These are phyloP conservation scores for Amaranthus palmeri DNA, from an alignment of 148 eudicot genomes.

Conservation along the genomic window DNA sequence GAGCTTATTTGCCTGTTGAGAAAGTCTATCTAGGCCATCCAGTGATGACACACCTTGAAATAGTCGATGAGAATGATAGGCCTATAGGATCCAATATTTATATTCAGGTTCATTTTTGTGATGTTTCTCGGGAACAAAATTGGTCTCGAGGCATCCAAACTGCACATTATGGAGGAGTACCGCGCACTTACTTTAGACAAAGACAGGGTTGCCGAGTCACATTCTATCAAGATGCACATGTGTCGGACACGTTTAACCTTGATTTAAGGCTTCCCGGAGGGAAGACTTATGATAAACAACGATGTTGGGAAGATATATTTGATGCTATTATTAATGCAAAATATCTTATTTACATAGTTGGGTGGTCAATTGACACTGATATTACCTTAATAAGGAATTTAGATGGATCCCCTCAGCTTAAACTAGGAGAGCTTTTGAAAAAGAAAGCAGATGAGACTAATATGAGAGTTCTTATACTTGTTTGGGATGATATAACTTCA, in stretches of 20 bases:
- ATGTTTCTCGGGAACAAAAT: constrained; percentile 39
- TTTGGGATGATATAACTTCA: constrained; percentile 89
- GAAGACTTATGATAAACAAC: constrained; percentile 31
- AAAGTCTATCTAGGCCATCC: constrained; percentile 40
- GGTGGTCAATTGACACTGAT: constrained; percentile 68
- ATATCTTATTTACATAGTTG: constrained; percentile 64
- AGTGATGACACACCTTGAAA: constrained; percentile 46
- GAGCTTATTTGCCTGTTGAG: constrained; percentile 61
- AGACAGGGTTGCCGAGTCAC: constrained; percentile 53
- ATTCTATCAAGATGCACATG: constrained; percentile 70
- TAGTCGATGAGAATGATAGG: constrained; percentile 41
- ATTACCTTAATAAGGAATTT: constrained; percentile 60
- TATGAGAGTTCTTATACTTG: constrained; percentile 59
- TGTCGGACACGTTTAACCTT: constrained; percentile 33
- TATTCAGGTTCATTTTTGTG: constrained; percentile 43
- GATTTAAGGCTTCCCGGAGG: constrained; percentile 25
- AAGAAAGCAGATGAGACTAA: constrained; percentile 47
- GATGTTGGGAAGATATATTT: constrained; percentile 73
- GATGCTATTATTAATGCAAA: constrained; percentile 60
- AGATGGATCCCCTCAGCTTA: constrained; percentile 26
- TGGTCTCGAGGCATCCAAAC: constrained; percentile 64
- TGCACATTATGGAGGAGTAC: constrained; percentile 50
- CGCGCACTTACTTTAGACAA: constrained; percentile 55
- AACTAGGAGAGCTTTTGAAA: constrained; percentile 57
- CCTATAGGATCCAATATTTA: constrained; percentile 60